A percentile compares a stretch with the other conserved stretches of the same genome.
phyloP scores from a whole-genome alignment of 177 flowering plant species.

The Vitis hybrid region DNA sequence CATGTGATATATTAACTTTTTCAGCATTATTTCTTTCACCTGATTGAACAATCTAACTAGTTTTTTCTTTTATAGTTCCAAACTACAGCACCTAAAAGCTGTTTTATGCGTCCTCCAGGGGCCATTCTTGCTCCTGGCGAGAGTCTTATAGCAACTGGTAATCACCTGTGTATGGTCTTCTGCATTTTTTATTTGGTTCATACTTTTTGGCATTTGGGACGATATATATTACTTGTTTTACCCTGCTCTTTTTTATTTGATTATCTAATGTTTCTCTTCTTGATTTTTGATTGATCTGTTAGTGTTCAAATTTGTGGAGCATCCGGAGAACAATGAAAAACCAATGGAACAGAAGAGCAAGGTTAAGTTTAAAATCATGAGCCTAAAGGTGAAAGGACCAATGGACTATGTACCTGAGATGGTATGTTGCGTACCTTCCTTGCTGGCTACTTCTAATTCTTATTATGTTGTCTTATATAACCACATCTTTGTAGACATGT shows the following conservation, averaged over 20 bases:
- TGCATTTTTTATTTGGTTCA: not conserved
- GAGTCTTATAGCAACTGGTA: conserved; percentile 53
- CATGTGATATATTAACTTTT: not conserved
- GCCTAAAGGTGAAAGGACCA: conserved; percentile 47
- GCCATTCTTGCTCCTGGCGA: conserved; percentile 59
- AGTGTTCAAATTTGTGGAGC: conserved; percentile 60
- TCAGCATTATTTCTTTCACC: not conserved
- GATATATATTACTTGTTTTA: not conserved
- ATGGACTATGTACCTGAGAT: conserved; percentile 56
- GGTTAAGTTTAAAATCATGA: conserved; percentile 52
- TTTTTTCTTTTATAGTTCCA: conserved; percentile 37
- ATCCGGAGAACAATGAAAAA: conserved; percentile 51
- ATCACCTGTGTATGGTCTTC: not conserved
- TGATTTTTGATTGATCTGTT: conserved; percentile 8
- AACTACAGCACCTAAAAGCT: conserved; percentile 61
- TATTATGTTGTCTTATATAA: not conserved
- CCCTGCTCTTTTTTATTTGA: not conserved
- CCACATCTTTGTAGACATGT: not conserved
- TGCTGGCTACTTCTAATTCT: not conserved
- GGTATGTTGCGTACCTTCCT: conserved; percentile 23
- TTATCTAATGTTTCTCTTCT: not conserved
- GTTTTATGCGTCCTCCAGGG: conserved; percentile 67
- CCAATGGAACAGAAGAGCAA: conserved; percentile 44
- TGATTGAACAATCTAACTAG: not conserved
- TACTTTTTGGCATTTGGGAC: not conserved